Evolutionary conservation across 257 asterid genomes (phyloP).

Genomic region (Lycium ferocissimum): DNA sequence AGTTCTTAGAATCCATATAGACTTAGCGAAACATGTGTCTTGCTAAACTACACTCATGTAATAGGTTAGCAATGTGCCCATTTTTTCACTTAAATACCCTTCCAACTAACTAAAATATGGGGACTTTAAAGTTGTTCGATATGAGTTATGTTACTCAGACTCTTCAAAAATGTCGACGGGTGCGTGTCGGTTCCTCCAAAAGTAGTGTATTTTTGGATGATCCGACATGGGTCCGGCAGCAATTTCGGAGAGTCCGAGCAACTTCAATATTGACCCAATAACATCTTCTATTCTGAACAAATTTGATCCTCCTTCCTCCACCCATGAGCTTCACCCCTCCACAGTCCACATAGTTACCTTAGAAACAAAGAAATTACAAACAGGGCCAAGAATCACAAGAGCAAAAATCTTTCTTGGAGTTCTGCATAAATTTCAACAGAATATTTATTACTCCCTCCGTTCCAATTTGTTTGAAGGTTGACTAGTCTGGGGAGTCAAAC

Average conservation of each 20-base stretch:
- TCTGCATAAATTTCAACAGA: too few species aligned
- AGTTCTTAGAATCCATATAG: background rate
- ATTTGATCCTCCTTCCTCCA: background rate
- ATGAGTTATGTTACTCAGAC: background rate
- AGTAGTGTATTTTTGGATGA: too few species aligned
- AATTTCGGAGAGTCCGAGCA: too few species aligned
- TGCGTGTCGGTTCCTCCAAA: too few species aligned
- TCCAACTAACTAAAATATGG: background rate
- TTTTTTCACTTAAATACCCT: background rate
- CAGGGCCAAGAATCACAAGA: too few species aligned
- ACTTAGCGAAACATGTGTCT: background rate
- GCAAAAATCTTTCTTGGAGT: too few species aligned
- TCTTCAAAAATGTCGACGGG: too few species aligned
- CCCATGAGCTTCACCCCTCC: background rate
- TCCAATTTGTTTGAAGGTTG: too few species aligned
- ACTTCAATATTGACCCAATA: background rate
- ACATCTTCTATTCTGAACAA: background rate
- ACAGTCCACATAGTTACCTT: background rate
- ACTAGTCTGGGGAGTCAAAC: too few species aligned
- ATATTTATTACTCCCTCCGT: too few species aligned
- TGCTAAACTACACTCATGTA: background rate
- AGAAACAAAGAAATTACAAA: background rate
- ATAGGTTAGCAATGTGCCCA: background rate
- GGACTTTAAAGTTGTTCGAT: background rate
- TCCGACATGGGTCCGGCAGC: too few species aligned